Conservation (phyloP, 148 eudicot species). For the Arbutus unedo region DNA sequence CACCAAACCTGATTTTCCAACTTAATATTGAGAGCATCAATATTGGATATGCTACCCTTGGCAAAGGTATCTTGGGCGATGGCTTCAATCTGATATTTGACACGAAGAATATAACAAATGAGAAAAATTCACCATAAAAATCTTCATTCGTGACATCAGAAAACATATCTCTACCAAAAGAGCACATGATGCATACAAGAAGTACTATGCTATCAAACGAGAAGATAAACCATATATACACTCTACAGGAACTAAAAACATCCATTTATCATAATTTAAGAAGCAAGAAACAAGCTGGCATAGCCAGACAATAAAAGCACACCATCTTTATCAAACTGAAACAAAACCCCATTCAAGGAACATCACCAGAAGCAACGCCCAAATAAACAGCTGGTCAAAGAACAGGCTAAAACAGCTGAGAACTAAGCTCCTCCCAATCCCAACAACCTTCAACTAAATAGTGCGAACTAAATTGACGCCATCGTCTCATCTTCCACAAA, state of each 20-base stretch:
- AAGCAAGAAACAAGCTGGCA: background rate
- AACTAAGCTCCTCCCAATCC: background rate
- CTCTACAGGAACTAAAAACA: background rate
- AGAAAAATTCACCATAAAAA: background rate
- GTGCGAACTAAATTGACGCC: background rate
- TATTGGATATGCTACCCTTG: constrained; percentile 63
- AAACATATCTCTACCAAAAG: background rate
- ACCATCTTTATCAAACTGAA: too few species aligned
- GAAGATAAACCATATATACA: background rate
- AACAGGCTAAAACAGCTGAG: background rate
- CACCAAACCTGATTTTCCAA: constrained; percentile 72
- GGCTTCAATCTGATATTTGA: constrained; percentile 72
- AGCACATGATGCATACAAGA: background rate
- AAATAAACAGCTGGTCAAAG: background rate
- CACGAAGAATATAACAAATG: constrained; percentile 15
- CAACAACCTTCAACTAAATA: background rate
- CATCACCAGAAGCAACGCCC: background rate
- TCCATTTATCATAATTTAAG: background rate
- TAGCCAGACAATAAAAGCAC: background rate
- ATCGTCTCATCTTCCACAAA: background rate
- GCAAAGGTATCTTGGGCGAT: constrained; percentile 67
- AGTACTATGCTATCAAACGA: background rate
- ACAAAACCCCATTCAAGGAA: background rate
- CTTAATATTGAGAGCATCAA: constrained; percentile 62
- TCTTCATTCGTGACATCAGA: background rate